Percentiles rank a stretch among this genome's conserved stretches.
These are phyloP conservation scores for Oryza brachyantha DNA, from an alignment of 176 grass and related monocot genomes.

Conservation along the genomic window DNA sequence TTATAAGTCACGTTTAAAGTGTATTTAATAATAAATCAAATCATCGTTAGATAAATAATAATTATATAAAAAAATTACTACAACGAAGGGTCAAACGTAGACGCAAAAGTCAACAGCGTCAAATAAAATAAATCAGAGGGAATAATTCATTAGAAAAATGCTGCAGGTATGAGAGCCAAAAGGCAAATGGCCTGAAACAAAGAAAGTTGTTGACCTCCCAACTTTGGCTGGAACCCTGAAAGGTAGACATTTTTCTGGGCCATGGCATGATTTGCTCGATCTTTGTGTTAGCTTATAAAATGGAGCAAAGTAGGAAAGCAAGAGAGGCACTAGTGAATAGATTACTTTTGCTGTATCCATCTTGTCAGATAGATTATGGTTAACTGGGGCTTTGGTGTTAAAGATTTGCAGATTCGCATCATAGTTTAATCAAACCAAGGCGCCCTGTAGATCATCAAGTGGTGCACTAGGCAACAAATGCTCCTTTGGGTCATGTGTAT, in stretches of 20 bases:
- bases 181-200: neutral
- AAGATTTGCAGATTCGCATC: constrained; percentile 49
- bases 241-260: neutral
- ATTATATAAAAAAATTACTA: no score
- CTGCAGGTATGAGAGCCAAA: neutral
- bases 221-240: constrained; percentile 20
- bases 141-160: neutral
- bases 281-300: constrained; percentile 31
- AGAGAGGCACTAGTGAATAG: constrained; percentile 24
- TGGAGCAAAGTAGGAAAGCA: constrained; percentile 26
- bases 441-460: constrained; percentile 41
- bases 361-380: constrained; percentile 19
- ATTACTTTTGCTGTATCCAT: constrained; percentile 15
- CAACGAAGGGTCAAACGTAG: no score
- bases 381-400: constrained; percentile 29
- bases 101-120: no score
- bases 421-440: constrained; percentile 51
- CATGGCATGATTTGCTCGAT: constrained; percentile 34
- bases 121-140: no score
- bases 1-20: no score
- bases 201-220: constrained; percentile 40
- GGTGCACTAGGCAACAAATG: constrained; percentile 50
- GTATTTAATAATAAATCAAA: no score
- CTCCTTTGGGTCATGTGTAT: constrained; percentile 40
- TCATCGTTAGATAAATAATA: no score